Evolutionary conservation across 192 early-diverging fungal genomes (phyloP), one percentile per base, ranked within the genome.

Genomic region (Backusella psychrophila): DNA sequence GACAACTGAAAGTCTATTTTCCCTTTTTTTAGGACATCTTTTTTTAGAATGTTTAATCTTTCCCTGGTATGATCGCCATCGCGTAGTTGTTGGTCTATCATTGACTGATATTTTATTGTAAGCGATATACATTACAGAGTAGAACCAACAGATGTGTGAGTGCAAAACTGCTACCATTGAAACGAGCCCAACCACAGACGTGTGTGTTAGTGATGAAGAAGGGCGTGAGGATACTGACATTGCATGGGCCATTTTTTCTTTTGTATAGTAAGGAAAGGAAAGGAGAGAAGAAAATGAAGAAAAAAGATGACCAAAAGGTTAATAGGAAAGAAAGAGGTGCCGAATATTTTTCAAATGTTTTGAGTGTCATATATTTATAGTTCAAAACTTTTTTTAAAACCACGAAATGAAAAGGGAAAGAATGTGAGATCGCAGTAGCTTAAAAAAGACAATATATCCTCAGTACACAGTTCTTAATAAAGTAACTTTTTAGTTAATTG

Each of bases 311-410:
- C 1, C 21, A 9, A 56, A 26, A 29, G 56, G 56, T 63, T 63
- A 63, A 63, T 63, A 63, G 23, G 56, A 63, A 26, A 63, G 56
- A 63, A 63, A 63, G 56, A 63, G 56, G 56, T 63, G 56, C 56
- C 56, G 56, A 63, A 29, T 26, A 26, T 29, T 14, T 29, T 29
- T 33, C 3, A 33, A 63, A 59, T 59, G 23, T 26, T 11, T 63
- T 63, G 23, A 4, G 53, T 26, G 21, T n/a, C n/a, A 14, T 63
- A 26, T 59, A 59, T 59, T 26, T 29, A 26, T 29, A 26, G 23
- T 4, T 23, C 23, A 59, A 3, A 59, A 11, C 23, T 9, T 11
- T 39, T 59, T 59, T 63, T 11, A 33, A 63, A 29, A 29, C 23
- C 21, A 29, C 56, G 56, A 59, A 26, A 59, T 59, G 23, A 59